phyloP scores from a whole-genome alignment of 2,329 filamentous ascomycete species.

The Sporothrix variecibatus region DNA sequence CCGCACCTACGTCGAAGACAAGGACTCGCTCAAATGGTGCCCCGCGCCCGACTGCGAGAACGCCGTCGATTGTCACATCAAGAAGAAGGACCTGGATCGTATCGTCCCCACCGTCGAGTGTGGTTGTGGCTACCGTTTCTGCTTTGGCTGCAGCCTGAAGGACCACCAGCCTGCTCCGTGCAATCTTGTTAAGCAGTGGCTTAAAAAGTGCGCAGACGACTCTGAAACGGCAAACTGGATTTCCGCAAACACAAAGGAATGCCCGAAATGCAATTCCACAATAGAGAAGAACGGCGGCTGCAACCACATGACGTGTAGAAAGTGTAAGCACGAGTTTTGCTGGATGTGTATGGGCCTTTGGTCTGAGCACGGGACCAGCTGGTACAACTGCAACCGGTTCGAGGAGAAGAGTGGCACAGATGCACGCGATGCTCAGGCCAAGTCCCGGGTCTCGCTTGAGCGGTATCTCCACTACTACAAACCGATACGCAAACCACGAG shows the following conservation, averaged over 20 bases:
- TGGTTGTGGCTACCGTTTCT: conserved; percentile 82
- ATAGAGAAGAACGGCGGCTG: conserved; percentile 99
- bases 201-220: conserved; percentile 98
- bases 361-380: conserved; percentile 97
- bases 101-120: conserved; percentile 91
- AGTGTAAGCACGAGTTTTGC: conserved; percentile 96
- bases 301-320: conserved; percentile 97
- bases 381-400: conserved; percentile 98
- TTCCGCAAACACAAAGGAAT: conserved; percentile 97
- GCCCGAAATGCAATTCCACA: conserved; percentile 90
- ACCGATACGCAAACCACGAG: conserved; percentile 97
- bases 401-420: conserved; percentile 94
- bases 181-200: conserved; percentile 86
- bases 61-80: conserved; percentile 84
- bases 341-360: conserved; percentile 99
- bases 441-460: conserved; percentile 85
- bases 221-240: conserved; percentile 99
- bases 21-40: conserved; percentile 94
- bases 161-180: conserved; percentile 96
- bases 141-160: conserved; percentile 86
- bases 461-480: conserved; percentile 99
- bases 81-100: conserved; percentile 79
- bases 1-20: conserved; percentile 95
- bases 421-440: conserved; percentile 87
- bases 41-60: conserved; percentile 96